Percentiles rank a stretch among this genome's conserved stretches.
Conservation (phyloP, 805 yeast genomes). For the Candida nemodendra region DNA sequence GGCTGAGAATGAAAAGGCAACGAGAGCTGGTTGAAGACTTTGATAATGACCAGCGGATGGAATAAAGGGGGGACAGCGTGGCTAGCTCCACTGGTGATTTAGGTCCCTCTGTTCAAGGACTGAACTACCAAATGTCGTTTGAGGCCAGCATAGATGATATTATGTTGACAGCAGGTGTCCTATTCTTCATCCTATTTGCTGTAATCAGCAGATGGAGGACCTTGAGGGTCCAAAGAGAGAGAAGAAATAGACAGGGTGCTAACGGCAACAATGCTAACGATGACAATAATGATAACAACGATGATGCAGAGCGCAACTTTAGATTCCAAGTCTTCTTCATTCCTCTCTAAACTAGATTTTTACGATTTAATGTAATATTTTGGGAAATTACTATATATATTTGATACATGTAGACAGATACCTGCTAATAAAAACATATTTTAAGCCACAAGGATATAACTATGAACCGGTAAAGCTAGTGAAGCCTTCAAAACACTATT, state of each 20-base stretch:
- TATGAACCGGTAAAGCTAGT: background rate
- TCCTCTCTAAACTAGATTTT: conserved; percentile 18
- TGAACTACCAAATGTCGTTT: conserved; percentile 15
- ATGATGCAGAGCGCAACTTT: conserved; percentile 14
- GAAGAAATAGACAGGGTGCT: background rate
- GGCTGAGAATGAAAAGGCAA: conserved; percentile 20
- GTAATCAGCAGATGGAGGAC: conserved; percentile 21
- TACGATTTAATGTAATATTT: background rate
- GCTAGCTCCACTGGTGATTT: conserved; percentile 1
- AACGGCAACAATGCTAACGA: conserved; percentile 5
- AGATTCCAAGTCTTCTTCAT: conserved; percentile 29
- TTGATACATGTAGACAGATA: background rate
- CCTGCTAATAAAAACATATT: background rate
- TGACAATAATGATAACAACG: conserved; percentile 5
- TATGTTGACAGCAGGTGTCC: conserved; percentile 13
- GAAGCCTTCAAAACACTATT: conserved; percentile 37
- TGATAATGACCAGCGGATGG: background rate
- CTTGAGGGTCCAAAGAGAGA: conserved; percentile 13
- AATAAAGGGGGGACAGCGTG: background rate
- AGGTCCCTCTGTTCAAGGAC: no score
- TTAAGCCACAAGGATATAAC: background rate
- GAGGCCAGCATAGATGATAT: conserved; percentile 18
- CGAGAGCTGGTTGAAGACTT: conserved; percentile 8
- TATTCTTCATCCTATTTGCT: conserved; percentile 14
- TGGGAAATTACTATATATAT: background rate